Evolutionary conservation across 2,329 filamentous ascomycete genomes (phyloP), one percentile per base, ranked within the genome.

Genomic region (Sphaerulina musiva): DNA sequence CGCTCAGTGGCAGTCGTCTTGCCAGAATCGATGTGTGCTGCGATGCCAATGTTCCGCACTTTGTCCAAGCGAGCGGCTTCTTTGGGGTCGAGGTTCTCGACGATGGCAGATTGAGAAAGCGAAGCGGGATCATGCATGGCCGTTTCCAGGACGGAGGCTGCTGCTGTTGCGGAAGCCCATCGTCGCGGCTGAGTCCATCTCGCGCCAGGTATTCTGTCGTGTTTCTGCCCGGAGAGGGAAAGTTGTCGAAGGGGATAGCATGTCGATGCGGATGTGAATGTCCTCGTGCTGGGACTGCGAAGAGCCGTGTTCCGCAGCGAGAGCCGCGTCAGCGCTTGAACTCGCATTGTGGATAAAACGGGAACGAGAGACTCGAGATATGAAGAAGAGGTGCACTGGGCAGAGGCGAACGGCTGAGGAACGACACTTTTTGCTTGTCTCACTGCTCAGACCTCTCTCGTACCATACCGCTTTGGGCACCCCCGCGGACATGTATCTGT

Each of bases 1-100:
- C 93, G 87, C 76, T 98, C 93, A 53, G 91, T 97, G 59, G 84
- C 88, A 38, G 93, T 98, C 36, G 93, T 98, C 77, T 98, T 98
- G 66, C 93, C 93, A 68, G 89, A 95, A 76, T 98, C 93, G 70
- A 98, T 98, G 71, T 98, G 93, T 62, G 93, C 93, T 29, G 93
- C 93, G 76, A 98, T 98, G 74, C 93, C 93, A 72, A 98, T 98
- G 72, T 98, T 98, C 61, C 93, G 84, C 55, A 97, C 87, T 74
- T 81, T 83, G 49, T 86, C 82, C 60, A 98, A 74, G 58, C 92
- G 83, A 59, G 83, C 79, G 54, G 82, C 84, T 74, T 98, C 93
- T 57, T 84, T 81, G 32, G 88, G 83, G 64, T 84, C 82, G 72
- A 96, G 85, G 68, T 90, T 91, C 63, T 87, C 83, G 50, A 90